Conservation (phyloP, 1,139 yeast genomes). For the Blastobotrys arbuscula region DNA sequence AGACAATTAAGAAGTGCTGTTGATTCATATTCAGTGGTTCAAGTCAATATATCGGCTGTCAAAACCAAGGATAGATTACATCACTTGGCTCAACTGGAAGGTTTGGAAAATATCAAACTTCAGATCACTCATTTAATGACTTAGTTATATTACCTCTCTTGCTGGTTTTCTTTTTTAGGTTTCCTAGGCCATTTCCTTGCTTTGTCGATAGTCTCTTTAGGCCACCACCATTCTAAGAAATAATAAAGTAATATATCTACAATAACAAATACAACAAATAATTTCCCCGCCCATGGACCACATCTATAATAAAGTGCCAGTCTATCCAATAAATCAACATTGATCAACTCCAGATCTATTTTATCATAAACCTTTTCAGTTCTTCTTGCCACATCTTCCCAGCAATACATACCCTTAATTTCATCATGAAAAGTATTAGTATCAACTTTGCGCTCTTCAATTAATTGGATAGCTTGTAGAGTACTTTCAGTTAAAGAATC, state of each 20-base stretch:
- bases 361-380: slow-evolving; percentile 74
- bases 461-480: slow-evolving; percentile 53
- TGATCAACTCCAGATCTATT: slow-evolving; percentile 41
- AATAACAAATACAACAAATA: slow-evolving; percentile 70
- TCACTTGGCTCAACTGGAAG: slow-evolving; percentile 9
- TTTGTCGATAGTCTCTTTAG: slow-evolving; percentile 59
- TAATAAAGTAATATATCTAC: slow-evolving; percentile 66
- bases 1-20: slow-evolving; percentile 6
- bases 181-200: slow-evolving; percentile 71
- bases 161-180: slow-evolving; percentile 35
- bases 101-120: slow-evolving; percentile 4
- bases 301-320: slow-evolving; percentile 62
- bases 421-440: slow-evolving; percentile 74
- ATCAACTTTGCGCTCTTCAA: slow-evolving; percentile 56
- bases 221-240: slow-evolving; percentile 65
- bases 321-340: slow-evolving; percentile 48
- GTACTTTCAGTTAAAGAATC: slow-evolving; percentile 71
- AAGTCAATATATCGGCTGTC: neutral
- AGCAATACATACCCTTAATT: slow-evolving; percentile 79
- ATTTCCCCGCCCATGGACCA: slow-evolving; percentile 80
- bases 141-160: neutral
- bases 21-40: neutral
- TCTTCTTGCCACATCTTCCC: slow-evolving; percentile 83
- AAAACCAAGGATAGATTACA: neutral
- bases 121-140: slow-evolving; percentile 9